Conservation (phyloP, 2,329 filamentous ascomycete species). For the Pseudogymnoascus sp. region DNA sequence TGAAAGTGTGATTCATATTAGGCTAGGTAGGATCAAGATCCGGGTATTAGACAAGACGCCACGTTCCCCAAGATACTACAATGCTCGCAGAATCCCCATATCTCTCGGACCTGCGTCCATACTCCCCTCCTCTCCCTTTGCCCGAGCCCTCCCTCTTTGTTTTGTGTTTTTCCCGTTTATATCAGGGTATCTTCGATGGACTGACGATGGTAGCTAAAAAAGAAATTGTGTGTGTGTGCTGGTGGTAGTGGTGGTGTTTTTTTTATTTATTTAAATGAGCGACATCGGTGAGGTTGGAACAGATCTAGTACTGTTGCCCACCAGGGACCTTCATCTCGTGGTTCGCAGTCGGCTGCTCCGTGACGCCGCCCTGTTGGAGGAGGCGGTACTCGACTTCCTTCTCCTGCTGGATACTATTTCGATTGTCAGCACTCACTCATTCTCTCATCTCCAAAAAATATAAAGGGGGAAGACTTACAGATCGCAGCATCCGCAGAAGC, state of each 20-base stretch:
- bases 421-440: not conserved
- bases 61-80: not conserved
- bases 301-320: not conserved
- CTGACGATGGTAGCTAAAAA: not conserved
- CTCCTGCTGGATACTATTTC: constrained; percentile 17
- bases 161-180: not conserved
- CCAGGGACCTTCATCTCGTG: not conserved
- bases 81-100: not conserved
- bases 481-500: constrained; percentile 23
- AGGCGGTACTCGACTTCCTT: constrained; percentile 17
- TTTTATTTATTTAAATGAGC: not conserved
- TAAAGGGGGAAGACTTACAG: constrained; percentile 11
- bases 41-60: constrained; percentile 6
- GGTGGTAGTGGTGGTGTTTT: not conserved
- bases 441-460: too few species aligned
- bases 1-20: constrained; percentile 1
- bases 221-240: not conserved
- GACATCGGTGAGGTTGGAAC: not conserved
- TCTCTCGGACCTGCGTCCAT: not conserved
- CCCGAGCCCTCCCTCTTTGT: not conserved
- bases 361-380: constrained; percentile 4
- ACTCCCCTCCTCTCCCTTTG: not conserved
- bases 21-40: not conserved
- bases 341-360: constrained; percentile 1
- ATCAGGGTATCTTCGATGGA: not conserved